Evolutionary conservation across 805 yeast species (phyloP).

Genomic region (Yamadazyma kitorensis): DNA sequence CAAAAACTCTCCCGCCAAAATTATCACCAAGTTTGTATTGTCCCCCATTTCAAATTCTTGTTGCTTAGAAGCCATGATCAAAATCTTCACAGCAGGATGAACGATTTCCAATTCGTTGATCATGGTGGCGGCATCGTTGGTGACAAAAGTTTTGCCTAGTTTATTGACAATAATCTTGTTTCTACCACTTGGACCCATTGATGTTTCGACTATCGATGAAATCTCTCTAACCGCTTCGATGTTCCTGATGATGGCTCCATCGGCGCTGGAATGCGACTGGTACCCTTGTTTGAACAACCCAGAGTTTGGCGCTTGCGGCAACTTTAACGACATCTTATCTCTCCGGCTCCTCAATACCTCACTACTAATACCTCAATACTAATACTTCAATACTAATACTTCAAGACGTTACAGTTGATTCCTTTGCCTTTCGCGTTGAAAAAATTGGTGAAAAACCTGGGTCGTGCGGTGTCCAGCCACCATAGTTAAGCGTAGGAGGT

Average conservation of each 20-base stretch:
- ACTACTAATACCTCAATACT: no score
- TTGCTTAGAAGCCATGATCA: conserved; percentile 95
- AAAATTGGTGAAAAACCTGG: no score
- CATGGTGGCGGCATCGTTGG: conserved; percentile 98
- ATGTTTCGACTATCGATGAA: conserved; percentile 85
- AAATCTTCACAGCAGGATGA: conserved; percentile 94
- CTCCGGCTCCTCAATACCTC: background rate
- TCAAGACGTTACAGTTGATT: no score
- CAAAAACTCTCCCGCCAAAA: conserved; percentile 89
- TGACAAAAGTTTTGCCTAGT: conserved; percentile 79
- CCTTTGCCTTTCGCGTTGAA: conserved; percentile 8
- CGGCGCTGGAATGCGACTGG: conserved; percentile 79
- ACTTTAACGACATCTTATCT: conserved; percentile 70
- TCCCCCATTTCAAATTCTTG: conserved; percentile 98
- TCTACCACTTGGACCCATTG: conserved; percentile 97
- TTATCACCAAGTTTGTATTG: conserved; percentile 85
- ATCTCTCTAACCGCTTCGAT: conserved; percentile 94
- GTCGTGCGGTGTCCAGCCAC: no score
- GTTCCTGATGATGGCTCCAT: conserved; percentile 91
- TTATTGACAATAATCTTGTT: conserved; percentile 93
- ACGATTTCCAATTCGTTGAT: conserved; percentile 88
- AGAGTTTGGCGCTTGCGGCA: conserved; percentile 90
- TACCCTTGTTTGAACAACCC: conserved; percentile 96
- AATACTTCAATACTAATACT: no score
- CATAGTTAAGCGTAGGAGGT: no score